Evolutionary conservation across 176 grass and related monocot species (phyloP).

Genomic region (Oryza officinalis): DNA sequence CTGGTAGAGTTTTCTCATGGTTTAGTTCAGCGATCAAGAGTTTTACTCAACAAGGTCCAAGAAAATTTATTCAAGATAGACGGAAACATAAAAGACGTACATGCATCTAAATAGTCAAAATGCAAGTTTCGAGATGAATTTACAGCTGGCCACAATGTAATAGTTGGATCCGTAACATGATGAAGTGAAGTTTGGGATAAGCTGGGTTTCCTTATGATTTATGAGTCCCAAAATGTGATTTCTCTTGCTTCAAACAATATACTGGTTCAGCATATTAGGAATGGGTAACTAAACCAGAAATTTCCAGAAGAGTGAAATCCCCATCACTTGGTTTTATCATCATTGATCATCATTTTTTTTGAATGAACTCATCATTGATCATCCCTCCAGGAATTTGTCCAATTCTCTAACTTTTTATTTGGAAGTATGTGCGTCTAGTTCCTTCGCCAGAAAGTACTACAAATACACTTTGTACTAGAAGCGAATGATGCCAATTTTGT

Average conservation of each 20-base stretch:
- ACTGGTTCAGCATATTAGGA: background rate
- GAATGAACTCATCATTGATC: background rate
- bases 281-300: background rate
- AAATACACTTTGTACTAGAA: background rate
- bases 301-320: background rate
- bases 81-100: background rate
- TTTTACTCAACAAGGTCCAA: constrained; percentile 36
- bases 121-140: constrained; percentile 4
- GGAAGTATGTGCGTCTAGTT: background rate
- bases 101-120: background rate
- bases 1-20: background rate
- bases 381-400: background rate
- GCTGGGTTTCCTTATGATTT: background rate
- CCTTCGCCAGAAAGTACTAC: background rate
- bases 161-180: constrained; percentile 29
- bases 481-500: background rate
- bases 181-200: constrained; percentile 15
- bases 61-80: constrained; percentile 39
- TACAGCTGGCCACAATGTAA: constrained; percentile 24
- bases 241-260: background rate
- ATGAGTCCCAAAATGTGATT: background rate
- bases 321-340: background rate
- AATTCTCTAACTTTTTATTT: background rate
- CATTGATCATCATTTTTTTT: background rate
- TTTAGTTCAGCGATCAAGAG: constrained; percentile 26